These are phyloP conservation scores for Durusdinium trenchii DNA, from an alignment of 73 alveolate genomes.

Conservation along the genomic window DNA sequence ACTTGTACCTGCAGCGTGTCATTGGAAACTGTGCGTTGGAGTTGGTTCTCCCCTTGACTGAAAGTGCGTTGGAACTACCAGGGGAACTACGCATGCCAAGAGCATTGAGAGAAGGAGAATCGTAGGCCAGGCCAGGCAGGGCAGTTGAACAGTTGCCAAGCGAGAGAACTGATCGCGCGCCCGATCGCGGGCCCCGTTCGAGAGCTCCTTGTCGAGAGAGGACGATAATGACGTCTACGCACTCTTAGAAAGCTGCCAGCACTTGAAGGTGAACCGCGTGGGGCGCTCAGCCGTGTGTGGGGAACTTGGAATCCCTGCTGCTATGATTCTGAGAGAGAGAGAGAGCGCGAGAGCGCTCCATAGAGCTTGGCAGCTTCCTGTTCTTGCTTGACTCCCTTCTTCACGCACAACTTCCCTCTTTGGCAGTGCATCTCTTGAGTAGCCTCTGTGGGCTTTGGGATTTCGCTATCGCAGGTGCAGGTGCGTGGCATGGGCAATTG, in stretches of 20 bases:
- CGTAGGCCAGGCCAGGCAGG: no score
- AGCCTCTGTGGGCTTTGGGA: not conserved
- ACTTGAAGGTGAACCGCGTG: not conserved
- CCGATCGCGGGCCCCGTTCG: no score
- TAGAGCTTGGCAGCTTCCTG: not conserved
- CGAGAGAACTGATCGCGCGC: no score
- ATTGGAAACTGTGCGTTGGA: no score
- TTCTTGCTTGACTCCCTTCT: not conserved
- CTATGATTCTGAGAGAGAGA: not conserved
- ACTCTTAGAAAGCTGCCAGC: not conserved
- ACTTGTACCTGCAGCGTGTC: no score
- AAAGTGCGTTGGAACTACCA: no score
- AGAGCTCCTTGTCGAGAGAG: no score
- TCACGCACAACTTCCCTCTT: not conserved
- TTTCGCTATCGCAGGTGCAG: slow-evolving; percentile 26
- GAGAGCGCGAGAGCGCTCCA: no score
- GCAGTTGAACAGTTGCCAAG: no score
- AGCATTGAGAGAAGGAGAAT: no score
- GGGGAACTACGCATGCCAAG: no score
- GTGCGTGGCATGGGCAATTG: slow-evolving; percentile 53
- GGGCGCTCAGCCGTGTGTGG: not conserved
- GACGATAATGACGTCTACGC: not conserved
- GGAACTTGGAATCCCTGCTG: not conserved
- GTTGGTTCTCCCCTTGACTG: no score
- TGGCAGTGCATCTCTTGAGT: not conserved